phyloP scores from a whole-genome alignment of 768 basidiomycete genomes.

The Strobilomyces confusus region DNA sequence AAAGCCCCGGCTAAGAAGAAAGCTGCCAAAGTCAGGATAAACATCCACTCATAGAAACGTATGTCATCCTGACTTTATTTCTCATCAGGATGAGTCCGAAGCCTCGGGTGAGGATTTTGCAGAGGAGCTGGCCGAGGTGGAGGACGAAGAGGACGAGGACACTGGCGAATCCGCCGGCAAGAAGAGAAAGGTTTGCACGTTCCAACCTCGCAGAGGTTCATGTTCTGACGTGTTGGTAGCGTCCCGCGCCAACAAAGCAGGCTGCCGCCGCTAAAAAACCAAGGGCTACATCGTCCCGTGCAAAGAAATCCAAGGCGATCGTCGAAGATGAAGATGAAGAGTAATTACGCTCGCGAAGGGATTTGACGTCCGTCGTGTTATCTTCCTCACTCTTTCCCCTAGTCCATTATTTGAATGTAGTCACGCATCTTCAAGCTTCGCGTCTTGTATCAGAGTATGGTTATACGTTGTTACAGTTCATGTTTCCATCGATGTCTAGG shows the following conservation, averaged over 20 bases:
- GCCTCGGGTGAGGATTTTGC: constrained; percentile 46
- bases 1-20: constrained; percentile 47
- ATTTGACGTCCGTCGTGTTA: not conserved
- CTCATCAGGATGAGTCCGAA: constrained; percentile 31
- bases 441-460: constrained; percentile 2
- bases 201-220: not conserved
- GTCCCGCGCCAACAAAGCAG: constrained; percentile 42
- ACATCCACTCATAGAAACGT: not conserved
- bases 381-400: not conserved
- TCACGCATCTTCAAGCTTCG: constrained; percentile 3
- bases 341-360: constrained; percentile 8
- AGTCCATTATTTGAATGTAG: constrained; percentile 7
- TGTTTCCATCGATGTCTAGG: too few species aligned
- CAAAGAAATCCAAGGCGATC: constrained; percentile 42
- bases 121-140: constrained; percentile 42
- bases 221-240: constrained; percentile 29
- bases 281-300: constrained; percentile 25
- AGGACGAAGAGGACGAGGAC: constrained; percentile 46
- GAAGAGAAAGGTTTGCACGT: constrained; percentile 63
- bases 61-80: not conserved
- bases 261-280: constrained; percentile 40
- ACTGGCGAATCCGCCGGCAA: constrained; percentile 38
- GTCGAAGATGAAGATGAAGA: constrained; percentile 39
- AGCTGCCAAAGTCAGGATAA: constrained; percentile 33
- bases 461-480: constrained; percentile 3